These are phyloP conservation scores for Blastomyces emzantsi DNA, from an alignment of 2,329 filamentous ascomycete species.

Conservation along the genomic window DNA sequence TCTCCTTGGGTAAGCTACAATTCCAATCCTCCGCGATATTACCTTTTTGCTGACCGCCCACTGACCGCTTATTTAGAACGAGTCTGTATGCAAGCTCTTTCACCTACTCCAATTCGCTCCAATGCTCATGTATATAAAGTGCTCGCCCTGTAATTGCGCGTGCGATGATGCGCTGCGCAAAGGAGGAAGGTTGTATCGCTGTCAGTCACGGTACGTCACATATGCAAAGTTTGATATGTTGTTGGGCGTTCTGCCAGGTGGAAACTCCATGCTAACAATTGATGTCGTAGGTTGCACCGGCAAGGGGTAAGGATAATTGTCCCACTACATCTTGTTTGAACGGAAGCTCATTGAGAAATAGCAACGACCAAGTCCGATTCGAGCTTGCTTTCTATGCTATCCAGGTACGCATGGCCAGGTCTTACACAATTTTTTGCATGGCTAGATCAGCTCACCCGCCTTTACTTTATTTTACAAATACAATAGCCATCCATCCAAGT, in stretches of 20 bases:
- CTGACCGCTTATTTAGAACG: constrained; percentile 24
- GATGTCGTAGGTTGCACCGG: constrained; percentile 33
- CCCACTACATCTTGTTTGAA: constrained; percentile 1
- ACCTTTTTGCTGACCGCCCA: constrained; percentile 10
- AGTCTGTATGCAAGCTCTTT: constrained; percentile 20
- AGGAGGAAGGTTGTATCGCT: constrained; percentile 37
- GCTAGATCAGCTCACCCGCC: background rate
- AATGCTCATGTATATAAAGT: constrained; percentile 9
- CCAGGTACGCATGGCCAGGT: constrained; percentile 16
- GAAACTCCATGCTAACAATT: background rate
- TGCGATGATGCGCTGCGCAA: constrained; percentile 33
- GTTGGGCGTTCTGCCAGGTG: background rate
- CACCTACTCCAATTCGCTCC: constrained; percentile 4
- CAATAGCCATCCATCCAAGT: constrained; percentile 38
- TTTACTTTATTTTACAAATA: background rate
- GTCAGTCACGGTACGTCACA: constrained; percentile 29
- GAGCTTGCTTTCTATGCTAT: constrained; percentile 44
- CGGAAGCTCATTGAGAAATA: constrained; percentile 5
- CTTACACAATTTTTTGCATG: background rate
- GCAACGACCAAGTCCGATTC: constrained; percentile 42
- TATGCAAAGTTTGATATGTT: background rate
- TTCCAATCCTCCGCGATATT: background rate
- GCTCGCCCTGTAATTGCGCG: constrained; percentile 43
- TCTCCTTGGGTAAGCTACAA: constrained; percentile 41
- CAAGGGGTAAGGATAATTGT: constrained; percentile 27